phyloP scores from a whole-genome alignment of 116 monocot genomes.

The Phalaenopsis hybrid region DNA sequence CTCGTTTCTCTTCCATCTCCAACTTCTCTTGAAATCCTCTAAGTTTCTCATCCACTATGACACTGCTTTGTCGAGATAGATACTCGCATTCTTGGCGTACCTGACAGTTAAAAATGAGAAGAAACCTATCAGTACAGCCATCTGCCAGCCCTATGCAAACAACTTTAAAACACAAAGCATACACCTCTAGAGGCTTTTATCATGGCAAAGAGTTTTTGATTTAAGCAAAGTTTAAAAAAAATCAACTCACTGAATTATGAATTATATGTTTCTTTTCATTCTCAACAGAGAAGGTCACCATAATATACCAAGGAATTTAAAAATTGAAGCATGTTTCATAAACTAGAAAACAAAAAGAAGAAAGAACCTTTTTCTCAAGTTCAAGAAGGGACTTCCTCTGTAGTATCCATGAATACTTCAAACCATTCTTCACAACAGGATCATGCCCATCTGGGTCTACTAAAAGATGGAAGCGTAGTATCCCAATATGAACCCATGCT shows the following conservation, averaged over 20 bases:
- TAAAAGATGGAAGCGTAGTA: conserved; percentile 64
- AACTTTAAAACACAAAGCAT: neutral
- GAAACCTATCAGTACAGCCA: neutral
- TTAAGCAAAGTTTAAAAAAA: neutral
- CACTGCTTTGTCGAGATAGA: conserved; percentile 29
- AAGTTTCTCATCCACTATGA: conserved; percentile 16
- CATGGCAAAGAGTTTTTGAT: neutral
- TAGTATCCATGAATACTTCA: conserved; percentile 52
- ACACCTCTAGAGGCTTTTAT: neutral
- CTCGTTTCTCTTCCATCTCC: conserved; percentile 26
- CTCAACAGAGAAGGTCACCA: neutral
- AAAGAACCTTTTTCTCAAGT: conserved; percentile 73
- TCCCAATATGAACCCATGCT: conserved; percentile 82
- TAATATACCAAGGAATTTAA: neutral
- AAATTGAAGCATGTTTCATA: neutral
- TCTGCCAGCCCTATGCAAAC: neutral
- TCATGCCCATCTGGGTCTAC: conserved; percentile 43
- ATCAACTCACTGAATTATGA: neutral
- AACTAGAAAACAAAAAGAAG: neutral
- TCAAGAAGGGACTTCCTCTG: conserved; percentile 61
- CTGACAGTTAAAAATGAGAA: conserved; percentile 20
- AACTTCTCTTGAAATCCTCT: conserved; percentile 34
- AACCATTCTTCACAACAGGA: conserved; percentile 57
- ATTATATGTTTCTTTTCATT: neutral
- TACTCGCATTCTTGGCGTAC: conserved; percentile 62